Conservation (phyloP, 2,329 filamentous ascomycete genomes). For the Pseudofabraea citricarpa region DNA sequence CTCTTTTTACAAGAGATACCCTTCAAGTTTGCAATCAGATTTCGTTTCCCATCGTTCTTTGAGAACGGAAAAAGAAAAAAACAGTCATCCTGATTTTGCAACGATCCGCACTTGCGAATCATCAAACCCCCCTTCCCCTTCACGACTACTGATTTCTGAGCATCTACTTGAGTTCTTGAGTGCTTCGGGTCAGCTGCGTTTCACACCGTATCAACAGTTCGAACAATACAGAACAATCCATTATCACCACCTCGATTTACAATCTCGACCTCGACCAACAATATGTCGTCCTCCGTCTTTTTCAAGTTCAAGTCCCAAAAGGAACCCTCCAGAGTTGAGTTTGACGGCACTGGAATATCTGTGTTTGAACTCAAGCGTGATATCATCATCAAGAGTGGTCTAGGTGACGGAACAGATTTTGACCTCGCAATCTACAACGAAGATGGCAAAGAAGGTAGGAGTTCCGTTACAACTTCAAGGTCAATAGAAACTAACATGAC, state of each 20-base stretch:
- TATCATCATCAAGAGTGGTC: slow-evolving; percentile 89
- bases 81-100: slow-evolving; percentile 27
- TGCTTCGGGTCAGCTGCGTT: slow-evolving; percentile 17
- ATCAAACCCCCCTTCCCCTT: slow-evolving; percentile 16
- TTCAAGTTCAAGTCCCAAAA: slow-evolving; percentile 99
- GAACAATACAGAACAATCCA: slow-evolving; percentile 9
- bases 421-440: slow-evolving; percentile 93
- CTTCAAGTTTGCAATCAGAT: slow-evolving; percentile 31
- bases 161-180: slow-evolving; percentile 16
- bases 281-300: slow-evolving; percentile 72
- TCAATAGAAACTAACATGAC: slow-evolving; percentile 24
- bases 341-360: slow-evolving; percentile 95
- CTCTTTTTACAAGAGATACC: slow-evolving; percentile 25
- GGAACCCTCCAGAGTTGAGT: slow-evolving; percentile 89
- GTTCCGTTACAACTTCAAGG: not conserved
- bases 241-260: slow-evolving; percentile 1
- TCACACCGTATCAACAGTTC: slow-evolving; percentile 7
- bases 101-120: slow-evolving; percentile 25
- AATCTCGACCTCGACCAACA: slow-evolving; percentile 12
- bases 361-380: slow-evolving; percentile 99
- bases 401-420: slow-evolving; percentile 95
- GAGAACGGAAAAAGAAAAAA: slow-evolving; percentile 29
- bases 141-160: slow-evolving; percentile 20
- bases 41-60: slow-evolving; percentile 30
- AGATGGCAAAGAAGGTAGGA: slow-evolving; percentile 82